These are phyloP conservation scores for Inga oerstediana DNA, from an alignment of 306 rosid genomes.

Conservation along the genomic window DNA sequence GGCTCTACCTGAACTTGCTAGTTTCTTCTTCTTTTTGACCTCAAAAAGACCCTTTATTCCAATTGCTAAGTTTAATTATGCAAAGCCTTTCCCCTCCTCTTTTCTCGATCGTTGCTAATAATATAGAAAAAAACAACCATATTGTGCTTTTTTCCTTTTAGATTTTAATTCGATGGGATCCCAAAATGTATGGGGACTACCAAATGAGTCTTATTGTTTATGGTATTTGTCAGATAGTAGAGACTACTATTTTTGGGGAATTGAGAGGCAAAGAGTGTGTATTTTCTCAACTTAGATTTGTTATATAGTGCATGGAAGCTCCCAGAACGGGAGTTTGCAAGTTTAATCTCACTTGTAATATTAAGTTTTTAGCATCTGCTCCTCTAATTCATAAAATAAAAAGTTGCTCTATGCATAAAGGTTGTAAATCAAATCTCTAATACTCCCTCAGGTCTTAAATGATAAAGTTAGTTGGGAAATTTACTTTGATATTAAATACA, in stretches of 20 bases:
- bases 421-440: too few relatives aligned
- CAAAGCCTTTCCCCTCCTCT: constrained; percentile 1
- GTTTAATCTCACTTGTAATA: too few relatives aligned
- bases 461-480: too few relatives aligned
- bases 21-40: constrained; percentile 46
- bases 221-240: background rate
- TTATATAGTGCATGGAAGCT: too few relatives aligned
- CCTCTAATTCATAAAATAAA: too few relatives aligned
- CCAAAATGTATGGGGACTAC: background rate
- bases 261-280: too few relatives aligned
- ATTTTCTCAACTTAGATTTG: too few relatives aligned
- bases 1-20: constrained; percentile 35
- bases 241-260: background rate
- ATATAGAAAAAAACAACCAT: background rate
- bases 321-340: too few relatives aligned
- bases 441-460: too few relatives aligned
- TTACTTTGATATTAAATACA: too few relatives aligned
- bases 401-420: too few relatives aligned
- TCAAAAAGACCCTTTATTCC: constrained; percentile 6
- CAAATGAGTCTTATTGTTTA: background rate
- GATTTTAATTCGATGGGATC: background rate
- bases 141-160: background rate
- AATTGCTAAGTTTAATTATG: constrained; percentile 23
- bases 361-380: too few relatives aligned
- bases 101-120: background rate